phyloP scores from a whole-genome alignment of 768 basidiomycete genomes.

The Glaciozyma martinii region DNA sequence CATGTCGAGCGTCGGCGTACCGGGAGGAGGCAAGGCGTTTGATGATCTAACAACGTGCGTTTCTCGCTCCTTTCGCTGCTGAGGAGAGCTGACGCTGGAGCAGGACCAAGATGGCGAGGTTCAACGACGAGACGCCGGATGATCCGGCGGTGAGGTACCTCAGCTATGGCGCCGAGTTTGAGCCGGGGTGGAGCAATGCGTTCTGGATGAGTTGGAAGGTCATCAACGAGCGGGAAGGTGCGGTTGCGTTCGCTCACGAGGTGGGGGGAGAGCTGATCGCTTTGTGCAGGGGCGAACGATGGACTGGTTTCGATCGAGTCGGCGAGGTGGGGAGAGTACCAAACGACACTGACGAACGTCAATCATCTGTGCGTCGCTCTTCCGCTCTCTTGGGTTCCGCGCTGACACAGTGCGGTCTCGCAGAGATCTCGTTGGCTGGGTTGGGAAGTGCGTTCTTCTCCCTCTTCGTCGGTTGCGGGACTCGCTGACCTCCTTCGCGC shows the following conservation, averaged over 20 bases:
- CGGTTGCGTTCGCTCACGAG: not conserved
- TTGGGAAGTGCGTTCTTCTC: constrained; percentile 48
- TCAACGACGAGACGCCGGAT: constrained; percentile 80
- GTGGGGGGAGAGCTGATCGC: constrained; percentile 57
- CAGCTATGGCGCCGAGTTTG: constrained; percentile 87
- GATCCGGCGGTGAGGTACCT: constrained; percentile 73
- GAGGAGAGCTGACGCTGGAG: no score
- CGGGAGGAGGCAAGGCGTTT: constrained; percentile 91
- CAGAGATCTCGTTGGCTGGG: constrained; percentile 64
- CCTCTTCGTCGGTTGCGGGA: no score
- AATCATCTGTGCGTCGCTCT: constrained; percentile 60
- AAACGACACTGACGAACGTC: constrained; percentile 81
- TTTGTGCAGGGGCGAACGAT: constrained; percentile 83
- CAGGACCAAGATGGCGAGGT: constrained; percentile 60
- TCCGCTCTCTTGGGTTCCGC: not conserved
- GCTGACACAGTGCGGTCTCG: not conserved
- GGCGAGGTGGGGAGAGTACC: constrained; percentile 82
- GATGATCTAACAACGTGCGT: constrained; percentile 60
- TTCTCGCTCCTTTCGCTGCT: not conserved
- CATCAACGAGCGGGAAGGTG: constrained; percentile 32
- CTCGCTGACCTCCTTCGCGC: no score
- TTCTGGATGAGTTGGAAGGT: constrained; percentile 31
- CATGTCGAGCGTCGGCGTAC: constrained; percentile 70
- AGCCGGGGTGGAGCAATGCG: constrained; percentile 51
- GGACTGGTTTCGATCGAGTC: constrained; percentile 83